Base-by-base conservation (phyloP, 2,329 filamentous ascomycete species). In the Trichoderma breve region DNA sequence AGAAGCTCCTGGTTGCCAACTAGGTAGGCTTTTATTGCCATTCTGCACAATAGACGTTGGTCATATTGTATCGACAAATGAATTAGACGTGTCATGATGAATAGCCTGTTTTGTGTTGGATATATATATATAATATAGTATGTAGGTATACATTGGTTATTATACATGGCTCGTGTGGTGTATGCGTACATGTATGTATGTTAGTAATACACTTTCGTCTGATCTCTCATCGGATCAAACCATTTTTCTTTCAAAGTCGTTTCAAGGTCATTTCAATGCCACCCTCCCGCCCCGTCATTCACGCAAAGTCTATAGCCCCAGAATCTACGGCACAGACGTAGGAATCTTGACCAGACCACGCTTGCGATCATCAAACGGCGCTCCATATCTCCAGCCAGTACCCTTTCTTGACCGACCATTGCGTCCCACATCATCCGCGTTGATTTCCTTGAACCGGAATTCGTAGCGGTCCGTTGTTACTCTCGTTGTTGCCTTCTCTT, bases 301-400 rank as follows among this genome's bases (percentile, higher is more conserved):
- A 55, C 14, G 18, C 28, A 9, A 26, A 53, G 28, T 18, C 21
- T 26, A 28, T 15, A 64, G 24, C 11, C 32, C 39, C 30, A 32
- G 24, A 12, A 8, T 12, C 64, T 63, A 88, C 73, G 86, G 87
- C 70, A 91, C 88, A 68, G 84, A 86, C 43, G 87, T 91, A 26
- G 90, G 90, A 77, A 92, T 92, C 85, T 92, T 92, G 82, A 91
- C 81, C 78, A 87, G 78, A n/a, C 88, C 90, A 76, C 86, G 87
- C 81, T 86, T 88, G 71, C 90, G 85, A 77, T 92, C 90, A 77
- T 88, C 84, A 74, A 85, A 83, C 12, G 90, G 90, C 73, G 85
- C 86, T 73, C 90, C 90, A 75, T 92, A 92, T 73, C 89, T 83
- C 86, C 86, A 89, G 24, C 90, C 90, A 2, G 88, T 84, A 14